Base-by-base conservation (phyloP, 257 asterid genomes). In the Solanum sitiens region DNA sequence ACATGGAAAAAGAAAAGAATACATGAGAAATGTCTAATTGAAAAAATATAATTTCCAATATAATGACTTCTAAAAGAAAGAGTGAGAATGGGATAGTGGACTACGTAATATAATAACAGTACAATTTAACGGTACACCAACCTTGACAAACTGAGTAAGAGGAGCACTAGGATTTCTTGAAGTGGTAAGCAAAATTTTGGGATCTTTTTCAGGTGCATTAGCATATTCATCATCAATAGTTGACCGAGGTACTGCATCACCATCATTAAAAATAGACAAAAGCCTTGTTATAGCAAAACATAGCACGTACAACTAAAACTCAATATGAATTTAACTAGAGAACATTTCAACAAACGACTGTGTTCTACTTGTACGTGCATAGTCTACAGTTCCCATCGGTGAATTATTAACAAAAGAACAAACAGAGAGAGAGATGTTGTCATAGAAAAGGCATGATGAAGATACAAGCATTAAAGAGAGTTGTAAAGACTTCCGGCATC, bases 151-250 rank as follows among this genome's bases (percentile, higher is more conserved):
- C 91, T 94, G 99, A 9, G 98, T 92, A 83, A 95, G 98, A 67
- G 99, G 99, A 88, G 95, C 99, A 92, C 99, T 95, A 4, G 99
- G 98, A 89, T 94, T 90, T 18, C 98, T 96, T 9, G 98, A 97
- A 37, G 99, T 95, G 83, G 98, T 95, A 20, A 97, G 91, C 93
- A 97, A 91, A 88, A 97, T 97, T 87, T 97, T 97, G 68, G 99
- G 99, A 88, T 97, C 98, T 88, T 91, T 94, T 63, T 91, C 95
- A 0, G 93, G 65, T n/a, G 98, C 98, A 88, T 88, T 92, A 59
- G 96, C 98, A 92, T 97, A 97, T 91, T 97, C 99, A 84, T 97
- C 99, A 80, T 97, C 99, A 87, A 97, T 95, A 84, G 96, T 93
- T 77, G 98, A 95, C 77, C 88, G 92, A 5, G 98, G 99, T 88